phyloP scores from a whole-genome alignment of 2,329 filamentous ascomycete genomes.

The Magnaporthiopsis incrustans region DNA sequence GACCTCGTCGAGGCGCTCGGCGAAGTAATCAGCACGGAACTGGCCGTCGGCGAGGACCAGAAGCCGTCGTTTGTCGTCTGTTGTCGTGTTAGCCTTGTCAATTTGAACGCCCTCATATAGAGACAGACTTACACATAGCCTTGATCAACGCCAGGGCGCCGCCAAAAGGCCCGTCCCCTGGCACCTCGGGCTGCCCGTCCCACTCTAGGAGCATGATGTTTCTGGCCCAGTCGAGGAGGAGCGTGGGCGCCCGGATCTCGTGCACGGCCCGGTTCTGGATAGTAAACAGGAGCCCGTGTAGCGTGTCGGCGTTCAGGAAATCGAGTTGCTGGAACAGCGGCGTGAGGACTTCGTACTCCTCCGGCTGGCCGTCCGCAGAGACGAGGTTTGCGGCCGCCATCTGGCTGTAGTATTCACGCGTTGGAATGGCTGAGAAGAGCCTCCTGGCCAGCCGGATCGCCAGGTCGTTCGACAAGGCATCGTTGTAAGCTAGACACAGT shows the following conservation, averaged over 20 bases:
- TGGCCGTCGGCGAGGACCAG: slow-evolving; percentile 59
- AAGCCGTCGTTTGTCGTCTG: slow-evolving; percentile 54
- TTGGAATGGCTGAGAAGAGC: slow-evolving; percentile 48
- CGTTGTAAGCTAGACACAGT: slow-evolving; percentile 53
- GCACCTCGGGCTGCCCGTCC: slow-evolving; percentile 66
- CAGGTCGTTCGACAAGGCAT: slow-evolving; percentile 53
- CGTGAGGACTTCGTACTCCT: slow-evolving; percentile 35
- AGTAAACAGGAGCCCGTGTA: slow-evolving; percentile 39
- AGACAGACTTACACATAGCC: slow-evolving; percentile 54
- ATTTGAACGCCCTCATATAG: neutral
- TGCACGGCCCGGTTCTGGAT: slow-evolving; percentile 44
- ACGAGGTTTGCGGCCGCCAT: slow-evolving; percentile 27
- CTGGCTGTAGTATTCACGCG: slow-evolving; percentile 42
- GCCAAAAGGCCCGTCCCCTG: slow-evolving; percentile 63
- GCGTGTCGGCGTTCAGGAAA: slow-evolving; percentile 36
- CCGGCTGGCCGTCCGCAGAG: slow-evolving; percentile 20
- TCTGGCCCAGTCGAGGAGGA: slow-evolving; percentile 63
- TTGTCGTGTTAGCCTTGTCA: neutral
- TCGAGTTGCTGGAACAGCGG: slow-evolving; percentile 46
- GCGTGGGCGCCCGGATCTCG: slow-evolving; percentile 47
- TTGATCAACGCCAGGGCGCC: slow-evolving; percentile 69
- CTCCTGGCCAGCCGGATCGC: slow-evolving; percentile 50
- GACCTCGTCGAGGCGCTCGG: slow-evolving; percentile 66
- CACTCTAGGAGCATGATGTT: slow-evolving; percentile 71
- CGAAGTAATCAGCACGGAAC: slow-evolving; percentile 69